These are phyloP conservation scores for Fusarium sp. DNA, from an alignment of 2,329 filamentous ascomycete species.

Conservation along the genomic window DNA sequence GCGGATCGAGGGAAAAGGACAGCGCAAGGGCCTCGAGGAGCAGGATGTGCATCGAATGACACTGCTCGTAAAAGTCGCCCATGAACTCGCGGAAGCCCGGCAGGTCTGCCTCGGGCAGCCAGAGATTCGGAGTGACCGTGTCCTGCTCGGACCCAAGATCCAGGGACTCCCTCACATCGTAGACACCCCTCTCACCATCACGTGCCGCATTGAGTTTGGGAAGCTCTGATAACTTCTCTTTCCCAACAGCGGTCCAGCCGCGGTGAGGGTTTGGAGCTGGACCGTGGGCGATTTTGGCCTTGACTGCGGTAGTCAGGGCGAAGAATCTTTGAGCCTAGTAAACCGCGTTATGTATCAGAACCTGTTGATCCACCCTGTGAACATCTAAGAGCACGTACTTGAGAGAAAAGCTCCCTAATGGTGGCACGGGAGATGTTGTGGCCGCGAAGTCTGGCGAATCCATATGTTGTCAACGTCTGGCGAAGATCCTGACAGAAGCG, in stretches of 20 bases:
- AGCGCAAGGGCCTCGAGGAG: conserved; percentile 4
- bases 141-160: conserved; percentile 10
- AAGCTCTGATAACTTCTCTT: conserved; percentile 13
- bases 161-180: conserved; percentile 8
- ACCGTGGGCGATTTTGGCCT: conserved; percentile 7
- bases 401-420: conserved; percentile 2
- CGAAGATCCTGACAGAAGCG: conserved; percentile 14
- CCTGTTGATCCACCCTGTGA: conserved; percentile 6
- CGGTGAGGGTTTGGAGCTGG: conserved; percentile 10
- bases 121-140: conserved; percentile 5
- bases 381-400: conserved; percentile 8
- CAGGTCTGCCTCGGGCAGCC: conserved; percentile 7
- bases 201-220: conserved; percentile 7
- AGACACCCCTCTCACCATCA: conserved; percentile 10
- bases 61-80: conserved; percentile 10
- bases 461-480: conserved; percentile 10
- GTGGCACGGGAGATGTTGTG: conserved; percentile 9
- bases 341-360: conserved; percentile 4
- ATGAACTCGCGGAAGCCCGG: conserved; percentile 7
- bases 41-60: conserved; percentile 8
- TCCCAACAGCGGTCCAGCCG: conserved; percentile 9
- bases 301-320: conserved; percentile 4
- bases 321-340: conserved; percentile 15
- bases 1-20: conserved; percentile 6
- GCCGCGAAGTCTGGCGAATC: conserved; percentile 9